phyloP scores from a whole-genome alignment of 1,284 basidiomycete species.

The Ceratobasidium theobromae region DNA sequence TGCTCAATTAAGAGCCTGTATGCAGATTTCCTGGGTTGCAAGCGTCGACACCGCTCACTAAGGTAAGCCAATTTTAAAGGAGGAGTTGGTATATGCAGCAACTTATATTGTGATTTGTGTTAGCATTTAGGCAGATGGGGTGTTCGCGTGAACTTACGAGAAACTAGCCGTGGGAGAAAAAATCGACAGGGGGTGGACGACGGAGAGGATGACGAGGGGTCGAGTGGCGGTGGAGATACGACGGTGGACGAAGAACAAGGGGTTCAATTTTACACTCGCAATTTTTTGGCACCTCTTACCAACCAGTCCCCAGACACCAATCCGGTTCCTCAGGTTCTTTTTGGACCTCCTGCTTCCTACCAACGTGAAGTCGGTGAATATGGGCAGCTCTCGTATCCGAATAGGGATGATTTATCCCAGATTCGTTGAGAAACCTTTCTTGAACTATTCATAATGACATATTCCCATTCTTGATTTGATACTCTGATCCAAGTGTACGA shows the following conservation, averaged over 20 bases:
- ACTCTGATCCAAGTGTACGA: no score
- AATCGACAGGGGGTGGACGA: slow-evolving; percentile 25
- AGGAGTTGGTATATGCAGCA: neutral
- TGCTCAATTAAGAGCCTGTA: neutral
- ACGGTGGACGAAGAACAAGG: slow-evolving; percentile 16
- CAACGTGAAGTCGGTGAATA: neutral
- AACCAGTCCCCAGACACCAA: neutral
- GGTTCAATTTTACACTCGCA: slow-evolving; percentile 12
- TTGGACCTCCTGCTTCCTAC: neutral
- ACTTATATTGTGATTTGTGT: neutral
- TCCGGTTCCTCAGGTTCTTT: neutral
- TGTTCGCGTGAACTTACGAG: slow-evolving; percentile 67
- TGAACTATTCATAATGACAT: no score
- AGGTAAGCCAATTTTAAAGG: slow-evolving; percentile 48
- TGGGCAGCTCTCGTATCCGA: neutral
- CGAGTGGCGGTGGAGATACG: slow-evolving; percentile 29
- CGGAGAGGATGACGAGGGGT: slow-evolving; percentile 33
- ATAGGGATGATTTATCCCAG: neutral
- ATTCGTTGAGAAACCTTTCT: no score
- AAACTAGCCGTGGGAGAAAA: slow-evolving; percentile 56
- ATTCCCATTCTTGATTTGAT: no score
- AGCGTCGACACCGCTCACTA: slow-evolving; percentile 72
- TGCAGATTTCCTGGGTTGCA: slow-evolving; percentile 63
- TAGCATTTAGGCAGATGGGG: slow-evolving; percentile 69
- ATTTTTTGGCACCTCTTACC: slow-evolving; percentile 12